These are phyloP conservation scores for Panellus pusillus DNA, from an alignment of 768 basidiomycete species.

Conservation along the genomic window DNA sequence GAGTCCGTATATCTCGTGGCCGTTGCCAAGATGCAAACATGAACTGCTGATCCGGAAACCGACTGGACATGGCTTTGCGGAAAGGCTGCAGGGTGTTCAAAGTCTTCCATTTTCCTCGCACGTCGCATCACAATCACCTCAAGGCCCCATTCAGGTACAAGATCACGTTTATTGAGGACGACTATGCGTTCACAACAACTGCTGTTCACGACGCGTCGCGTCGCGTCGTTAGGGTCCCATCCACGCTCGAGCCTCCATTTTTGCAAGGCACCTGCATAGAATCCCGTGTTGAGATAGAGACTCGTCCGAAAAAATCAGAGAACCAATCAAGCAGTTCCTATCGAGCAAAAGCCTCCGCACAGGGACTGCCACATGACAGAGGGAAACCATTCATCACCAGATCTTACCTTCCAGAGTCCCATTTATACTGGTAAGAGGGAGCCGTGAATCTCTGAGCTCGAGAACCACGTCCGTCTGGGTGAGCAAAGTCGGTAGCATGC, in stretches of 20 bases:
- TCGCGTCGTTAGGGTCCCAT: slow-evolving; percentile 46
- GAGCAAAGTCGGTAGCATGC: slow-evolving; percentile 72
- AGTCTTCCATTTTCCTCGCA: slow-evolving; percentile 14
- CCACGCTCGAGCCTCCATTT: slow-evolving; percentile 72
- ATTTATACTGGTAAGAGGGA: slow-evolving; percentile 94
- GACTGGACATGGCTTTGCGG: slow-evolving; percentile 64
- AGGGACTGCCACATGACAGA: slow-evolving; percentile 6
- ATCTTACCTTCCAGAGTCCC: slow-evolving; percentile 70
- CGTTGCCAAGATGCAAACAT: slow-evolving; percentile 75
- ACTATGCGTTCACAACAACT: slow-evolving; percentile 79
- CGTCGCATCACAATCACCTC: slow-evolving; percentile 53
- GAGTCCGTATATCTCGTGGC: slow-evolving; percentile 58
- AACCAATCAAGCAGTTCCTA: slow-evolving; percentile 21
- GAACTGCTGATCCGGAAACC: slow-evolving; percentile 67
- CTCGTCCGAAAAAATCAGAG: slow-evolving; percentile 1
- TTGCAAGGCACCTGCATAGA: slow-evolving; percentile 53
- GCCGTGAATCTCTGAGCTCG: slow-evolving; percentile 89
- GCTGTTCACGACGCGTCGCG: slow-evolving; percentile 38
- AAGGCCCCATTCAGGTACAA: slow-evolving; percentile 86
- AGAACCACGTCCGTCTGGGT: slow-evolving; percentile 88
- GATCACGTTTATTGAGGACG: slow-evolving; percentile 90
- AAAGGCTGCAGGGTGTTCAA: slow-evolving; percentile 56
- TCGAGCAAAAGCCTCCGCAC: slow-evolving; percentile 38
- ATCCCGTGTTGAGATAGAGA: neutral
- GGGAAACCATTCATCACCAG: neutral